These are phyloP conservation scores for Actinomortierella wolfii DNA, from an alignment of 371 early-diverging fungal genomes.

Conservation along the genomic window DNA sequence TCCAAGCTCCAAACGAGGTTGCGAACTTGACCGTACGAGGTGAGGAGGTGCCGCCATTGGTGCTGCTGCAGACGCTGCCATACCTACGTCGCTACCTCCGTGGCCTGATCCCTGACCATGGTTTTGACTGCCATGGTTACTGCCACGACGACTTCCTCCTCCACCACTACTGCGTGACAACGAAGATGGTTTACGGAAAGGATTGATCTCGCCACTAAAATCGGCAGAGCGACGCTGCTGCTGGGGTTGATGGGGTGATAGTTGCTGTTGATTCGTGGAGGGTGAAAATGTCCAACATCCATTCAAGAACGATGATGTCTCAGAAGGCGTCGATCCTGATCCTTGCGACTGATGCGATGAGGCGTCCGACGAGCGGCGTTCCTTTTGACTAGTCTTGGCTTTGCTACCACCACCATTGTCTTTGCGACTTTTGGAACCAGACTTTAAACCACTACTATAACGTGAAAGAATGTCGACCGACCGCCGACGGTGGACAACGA, in stretches of 20 bases:
- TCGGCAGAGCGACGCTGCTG: too few species aligned
- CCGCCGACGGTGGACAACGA: conserved; percentile 21
- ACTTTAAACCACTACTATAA: neutral
- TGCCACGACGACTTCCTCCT: neutral
- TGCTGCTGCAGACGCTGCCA: too few species aligned
- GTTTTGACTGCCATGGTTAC: neutral
- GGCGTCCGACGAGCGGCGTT: conserved; percentile 33
- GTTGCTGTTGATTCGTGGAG: too few species aligned
- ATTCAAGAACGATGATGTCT: conserved; percentile 6
- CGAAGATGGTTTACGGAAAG: too few species aligned
- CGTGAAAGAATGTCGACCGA: conserved; percentile 25
- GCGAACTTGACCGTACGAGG: conserved; percentile 21
- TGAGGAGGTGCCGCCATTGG: neutral
- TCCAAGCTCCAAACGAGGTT: conserved; percentile 14
- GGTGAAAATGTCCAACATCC: too few species aligned
- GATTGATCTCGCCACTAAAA: too few species aligned
- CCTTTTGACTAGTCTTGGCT: neutral
- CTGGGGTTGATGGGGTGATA: too few species aligned
- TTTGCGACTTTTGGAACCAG: too few species aligned
- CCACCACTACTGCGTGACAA: too few species aligned
- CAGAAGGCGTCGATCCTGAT: conserved; percentile 16
- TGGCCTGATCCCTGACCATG: too few species aligned
- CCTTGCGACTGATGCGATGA: conserved; percentile 23
- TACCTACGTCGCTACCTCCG: too few species aligned
- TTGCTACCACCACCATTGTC: too few species aligned